A percentile compares a stretch with the other conserved stretches of the same genome.
Evolutionary conservation across 2,329 filamentous ascomycete genomes (phyloP).

Genomic region (Coniochaeta prunicola): DNA sequence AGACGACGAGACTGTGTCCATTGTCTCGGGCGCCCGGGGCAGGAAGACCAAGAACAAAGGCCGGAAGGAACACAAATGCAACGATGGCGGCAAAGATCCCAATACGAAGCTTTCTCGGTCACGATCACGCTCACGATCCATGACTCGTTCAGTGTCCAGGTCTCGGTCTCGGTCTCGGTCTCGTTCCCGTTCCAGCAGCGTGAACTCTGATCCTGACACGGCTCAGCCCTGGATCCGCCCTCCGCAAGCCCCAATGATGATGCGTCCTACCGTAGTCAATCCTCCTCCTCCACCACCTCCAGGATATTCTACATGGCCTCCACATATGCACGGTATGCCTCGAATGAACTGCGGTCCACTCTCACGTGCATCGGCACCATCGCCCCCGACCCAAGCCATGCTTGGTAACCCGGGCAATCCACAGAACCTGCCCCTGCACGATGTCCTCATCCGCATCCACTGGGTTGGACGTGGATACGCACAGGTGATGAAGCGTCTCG

Average conservation of each 20-base stretch:
- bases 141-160: constrained; percentile 7
- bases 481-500: constrained; percentile 7
- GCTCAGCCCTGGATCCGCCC: constrained; percentile 4
- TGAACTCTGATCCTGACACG: background rate
- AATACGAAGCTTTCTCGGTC: constrained; percentile 6
- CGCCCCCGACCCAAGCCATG: background rate
- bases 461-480: constrained; percentile 11
- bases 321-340: background rate
- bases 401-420: background rate
- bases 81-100: background rate
- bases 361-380: background rate
- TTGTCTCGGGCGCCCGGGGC: constrained; percentile 4
- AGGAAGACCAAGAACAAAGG: constrained; percentile 5
- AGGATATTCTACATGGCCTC: background rate
- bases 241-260: constrained; percentile 13
- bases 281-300: background rate
- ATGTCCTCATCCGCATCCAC: constrained; percentile 13
- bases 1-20: constrained; percentile 13
- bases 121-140: constrained; percentile 9
- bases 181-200: constrained; percentile 3
- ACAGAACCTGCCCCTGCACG: background rate
- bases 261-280: constrained; percentile 18
- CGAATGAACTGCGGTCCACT: background rate
- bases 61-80: constrained; percentile 4
- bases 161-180: constrained; percentile 7